Conservation (phyloP, 352 stramenopile species). For the Pythium coloratum region DNA sequence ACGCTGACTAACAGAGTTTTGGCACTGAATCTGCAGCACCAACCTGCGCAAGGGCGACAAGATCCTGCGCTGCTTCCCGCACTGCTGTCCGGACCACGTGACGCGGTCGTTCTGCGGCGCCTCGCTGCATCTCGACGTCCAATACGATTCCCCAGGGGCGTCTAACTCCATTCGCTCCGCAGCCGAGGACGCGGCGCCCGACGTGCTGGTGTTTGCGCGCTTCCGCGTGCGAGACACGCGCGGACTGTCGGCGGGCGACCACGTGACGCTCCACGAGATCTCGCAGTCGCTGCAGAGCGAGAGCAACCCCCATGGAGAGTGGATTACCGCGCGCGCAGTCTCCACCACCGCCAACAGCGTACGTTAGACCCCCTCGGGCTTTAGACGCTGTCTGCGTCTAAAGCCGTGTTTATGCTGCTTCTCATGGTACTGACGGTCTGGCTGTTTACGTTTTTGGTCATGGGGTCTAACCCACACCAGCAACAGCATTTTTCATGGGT, state of each 20-base stretch:
- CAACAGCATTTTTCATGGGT: background rate
- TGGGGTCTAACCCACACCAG: background rate
- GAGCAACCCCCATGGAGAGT: slow-evolving; percentile 50
- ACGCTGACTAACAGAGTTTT: background rate
- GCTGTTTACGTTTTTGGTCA: background rate
- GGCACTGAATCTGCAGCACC: slow-evolving; percentile 2
- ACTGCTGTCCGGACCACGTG: slow-evolving; percentile 60
- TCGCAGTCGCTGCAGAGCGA: slow-evolving; percentile 42
- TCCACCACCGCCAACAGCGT: slow-evolving; percentile 4
- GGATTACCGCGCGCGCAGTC: slow-evolving; percentile 31
- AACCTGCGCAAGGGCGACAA: slow-evolving; percentile 25
- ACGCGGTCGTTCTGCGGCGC: slow-evolving; percentile 62
- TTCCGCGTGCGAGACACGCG: slow-evolving; percentile 31
- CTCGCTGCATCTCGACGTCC: slow-evolving; percentile 44
- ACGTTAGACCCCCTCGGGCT: background rate
- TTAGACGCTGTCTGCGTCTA: background rate
- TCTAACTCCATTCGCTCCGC: background rate
- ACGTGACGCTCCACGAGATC: slow-evolving; percentile 22
- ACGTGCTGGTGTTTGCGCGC: slow-evolving; percentile 44
- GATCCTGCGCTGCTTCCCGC: slow-evolving; percentile 67
- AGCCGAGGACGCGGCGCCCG: background rate
- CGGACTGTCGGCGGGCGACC: slow-evolving; percentile 19
- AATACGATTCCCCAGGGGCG: background rate
- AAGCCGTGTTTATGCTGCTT: background rate
- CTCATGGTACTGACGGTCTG: background rate